phyloP scores from a whole-genome alignment of 441 rosid genomes.

The Daphne laureola region DNA sequence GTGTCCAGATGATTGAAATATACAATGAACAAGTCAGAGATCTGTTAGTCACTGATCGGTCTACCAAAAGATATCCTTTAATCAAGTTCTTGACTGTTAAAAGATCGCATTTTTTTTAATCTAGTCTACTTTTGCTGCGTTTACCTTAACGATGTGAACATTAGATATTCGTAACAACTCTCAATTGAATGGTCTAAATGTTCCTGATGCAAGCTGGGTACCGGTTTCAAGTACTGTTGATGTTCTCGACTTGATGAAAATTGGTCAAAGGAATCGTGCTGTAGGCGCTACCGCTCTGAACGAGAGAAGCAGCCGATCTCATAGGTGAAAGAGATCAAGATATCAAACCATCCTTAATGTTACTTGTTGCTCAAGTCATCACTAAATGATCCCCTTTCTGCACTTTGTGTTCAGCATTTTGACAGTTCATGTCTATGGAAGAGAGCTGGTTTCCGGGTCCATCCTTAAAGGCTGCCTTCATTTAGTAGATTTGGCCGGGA shows the following conservation, averaged over 20 bases:
- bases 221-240: conserved; percentile 77
- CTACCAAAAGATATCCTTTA: conserved; percentile 85
- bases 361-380: background rate
- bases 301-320: conserved; percentile 93
- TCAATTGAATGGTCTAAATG: conserved; percentile 86
- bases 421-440: conserved; percentile 87
- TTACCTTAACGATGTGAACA: conserved; percentile 47
- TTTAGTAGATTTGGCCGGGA: conserved; percentile 93
- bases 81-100: conserved; percentile 1
- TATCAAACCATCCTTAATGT: background rate
- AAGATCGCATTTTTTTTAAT: background rate
- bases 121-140: conserved; percentile 3
- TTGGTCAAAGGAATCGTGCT: conserved; percentile 84
- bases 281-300: conserved; percentile 94
- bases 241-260: conserved; percentile 83
- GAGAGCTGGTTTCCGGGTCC: conserved; percentile 71
- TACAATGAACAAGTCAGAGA: conserved; percentile 96
- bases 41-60: conserved; percentile 75
- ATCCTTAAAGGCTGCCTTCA: conserved; percentile 82
- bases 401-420: conserved; percentile 44
- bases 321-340: conserved; percentile 34
- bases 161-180: conserved; percentile 89
- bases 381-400: conserved; percentile 2
- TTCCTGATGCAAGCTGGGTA: conserved; percentile 84
- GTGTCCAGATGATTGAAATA: conserved; percentile 96